Evolutionary conservation across 257 asterid genomes (phyloP).

Genomic region (Avicennia marina): DNA sequence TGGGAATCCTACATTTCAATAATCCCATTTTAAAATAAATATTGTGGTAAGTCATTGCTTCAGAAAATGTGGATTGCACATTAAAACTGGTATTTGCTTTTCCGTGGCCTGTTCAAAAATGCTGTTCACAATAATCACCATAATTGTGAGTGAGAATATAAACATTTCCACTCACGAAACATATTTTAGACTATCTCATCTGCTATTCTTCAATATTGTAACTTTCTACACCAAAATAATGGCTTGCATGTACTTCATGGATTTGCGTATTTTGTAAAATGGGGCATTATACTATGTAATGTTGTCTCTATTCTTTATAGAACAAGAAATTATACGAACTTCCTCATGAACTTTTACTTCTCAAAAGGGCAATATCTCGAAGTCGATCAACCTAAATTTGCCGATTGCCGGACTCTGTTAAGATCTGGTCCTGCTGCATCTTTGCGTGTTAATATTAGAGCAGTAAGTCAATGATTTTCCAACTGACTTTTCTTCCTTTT

Average conservation of each 20-base stretch:
- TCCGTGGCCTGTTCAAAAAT: neutral
- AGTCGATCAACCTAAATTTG: slow-evolving; percentile 59
- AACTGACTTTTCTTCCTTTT: neutral
- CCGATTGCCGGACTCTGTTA: slow-evolving; percentile 73
- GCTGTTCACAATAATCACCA: too few relatives aligned
- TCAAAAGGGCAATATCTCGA: slow-evolving; percentile 60
- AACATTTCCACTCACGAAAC: neutral
- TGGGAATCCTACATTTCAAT: neutral
- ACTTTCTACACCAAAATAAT: neutral
- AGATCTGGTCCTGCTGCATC: slow-evolving; percentile 96
- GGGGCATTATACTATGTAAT: neutral
- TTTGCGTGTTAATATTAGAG: slow-evolving; percentile 90
- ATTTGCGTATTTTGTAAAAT: neutral
- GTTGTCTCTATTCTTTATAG: neutral
- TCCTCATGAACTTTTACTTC: slow-evolving; percentile 14
- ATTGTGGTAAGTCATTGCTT: neutral
- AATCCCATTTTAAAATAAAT: neutral
- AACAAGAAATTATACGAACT: neutral
- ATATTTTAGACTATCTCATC: too few relatives aligned
- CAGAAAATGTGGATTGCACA: neutral
- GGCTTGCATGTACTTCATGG: neutral
- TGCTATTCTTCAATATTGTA: too few relatives aligned
- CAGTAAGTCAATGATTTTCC: slow-evolving; percentile 51
- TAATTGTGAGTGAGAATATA: too few relatives aligned
- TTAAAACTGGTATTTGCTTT: neutral